These are phyloP conservation scores for Amylocarpus encephaloides DNA, from an alignment of 2,329 filamentous ascomycete species.

Conservation along the genomic window DNA sequence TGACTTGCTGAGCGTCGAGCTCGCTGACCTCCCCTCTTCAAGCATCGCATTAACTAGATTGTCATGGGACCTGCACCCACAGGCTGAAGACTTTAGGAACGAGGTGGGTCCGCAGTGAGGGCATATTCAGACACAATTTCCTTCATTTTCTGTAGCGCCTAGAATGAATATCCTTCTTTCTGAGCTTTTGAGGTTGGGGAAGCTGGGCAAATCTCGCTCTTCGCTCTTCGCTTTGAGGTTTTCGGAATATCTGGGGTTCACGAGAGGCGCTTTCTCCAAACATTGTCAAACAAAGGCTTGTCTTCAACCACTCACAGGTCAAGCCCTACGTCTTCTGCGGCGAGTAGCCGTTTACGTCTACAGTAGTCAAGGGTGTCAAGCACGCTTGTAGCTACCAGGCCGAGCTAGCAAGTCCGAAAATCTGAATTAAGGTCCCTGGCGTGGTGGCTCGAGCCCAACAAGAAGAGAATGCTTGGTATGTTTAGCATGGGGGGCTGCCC, in stretches of 20 bases:
- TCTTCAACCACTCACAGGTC: neutral
- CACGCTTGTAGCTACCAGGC: constrained; percentile 9
- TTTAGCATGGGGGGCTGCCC: constrained; percentile 4
- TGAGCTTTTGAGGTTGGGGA: constrained; percentile 7
- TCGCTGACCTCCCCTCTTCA: constrained; percentile 2
- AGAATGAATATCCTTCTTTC: constrained; percentile 10
- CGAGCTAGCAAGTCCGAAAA: constrained; percentile 6
- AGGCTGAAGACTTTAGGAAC: neutral
- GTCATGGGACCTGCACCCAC: neutral
- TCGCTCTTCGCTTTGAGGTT: neutral
- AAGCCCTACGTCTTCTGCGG: neutral
- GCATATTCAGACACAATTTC: neutral
- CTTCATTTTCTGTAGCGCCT: neutral
- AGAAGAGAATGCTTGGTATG: constrained; percentile 9
- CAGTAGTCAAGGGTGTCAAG: constrained; percentile 20
- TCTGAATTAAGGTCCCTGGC: constrained; percentile 16
- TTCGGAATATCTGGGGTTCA: neutral
- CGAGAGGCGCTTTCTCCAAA: constrained; percentile 12
- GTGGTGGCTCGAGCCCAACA: constrained; percentile 16
- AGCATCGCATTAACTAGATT: constrained; percentile 3
- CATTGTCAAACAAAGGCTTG: constrained; percentile 16
- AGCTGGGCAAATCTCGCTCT: neutral
- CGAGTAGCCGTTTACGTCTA: constrained; percentile 11
- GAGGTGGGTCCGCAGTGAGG: neutral
- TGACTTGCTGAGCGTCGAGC: constrained; percentile 1